phyloP scores from a whole-genome alignment of 1,284 basidiomycete genomes.

The Ustilago crameri region DNA sequence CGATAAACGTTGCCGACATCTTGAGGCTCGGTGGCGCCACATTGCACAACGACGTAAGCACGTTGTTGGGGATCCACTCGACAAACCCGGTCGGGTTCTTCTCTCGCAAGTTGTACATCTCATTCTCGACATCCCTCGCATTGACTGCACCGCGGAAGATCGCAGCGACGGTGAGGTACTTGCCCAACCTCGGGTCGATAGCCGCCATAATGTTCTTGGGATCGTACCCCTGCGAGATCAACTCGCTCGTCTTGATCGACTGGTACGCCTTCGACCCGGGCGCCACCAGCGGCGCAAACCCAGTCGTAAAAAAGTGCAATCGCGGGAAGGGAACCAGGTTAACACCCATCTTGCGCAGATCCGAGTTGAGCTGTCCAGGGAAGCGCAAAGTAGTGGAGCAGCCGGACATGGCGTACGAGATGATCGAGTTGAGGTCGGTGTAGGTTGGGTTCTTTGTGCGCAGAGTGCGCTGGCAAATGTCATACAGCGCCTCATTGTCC shows the following conservation, averaged over 20 bases:
- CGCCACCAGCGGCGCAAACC: conserved; percentile 66
- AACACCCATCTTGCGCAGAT: conserved; percentile 90
- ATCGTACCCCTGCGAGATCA: conserved; percentile 65
- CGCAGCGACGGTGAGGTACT: conserved; percentile 86
- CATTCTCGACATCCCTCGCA: conserved; percentile 70
- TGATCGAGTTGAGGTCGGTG: conserved; percentile 73
- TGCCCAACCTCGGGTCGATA: conserved; percentile 84
- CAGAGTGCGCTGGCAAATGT: conserved; percentile 81
- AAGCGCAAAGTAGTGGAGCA: conserved; percentile 95
- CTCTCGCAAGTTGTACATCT: conserved; percentile 65
- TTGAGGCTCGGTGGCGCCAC: conserved; percentile 63
- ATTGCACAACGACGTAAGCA: conserved; percentile 65
- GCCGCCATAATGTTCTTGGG: conserved; percentile 73
- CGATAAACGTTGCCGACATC: conserved; percentile 68
- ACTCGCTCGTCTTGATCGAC: conserved; percentile 63
- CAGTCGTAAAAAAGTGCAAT: conserved; percentile 68
- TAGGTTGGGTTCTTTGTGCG: conserved; percentile 74
- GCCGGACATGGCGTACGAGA: conserved; percentile 97
- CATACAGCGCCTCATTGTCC: conserved; percentile 93
- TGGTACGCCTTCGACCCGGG: conserved; percentile 72
- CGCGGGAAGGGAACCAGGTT: conserved; percentile 75
- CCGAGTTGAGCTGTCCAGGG: conserved; percentile 93
- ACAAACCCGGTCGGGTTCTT: conserved; percentile 64
- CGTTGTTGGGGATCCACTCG: conserved; percentile 69
- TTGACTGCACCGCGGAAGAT: conserved; percentile 77